Evolutionary conservation across 805 yeast species (phyloP).

Genomic region (Candida germanica): DNA sequence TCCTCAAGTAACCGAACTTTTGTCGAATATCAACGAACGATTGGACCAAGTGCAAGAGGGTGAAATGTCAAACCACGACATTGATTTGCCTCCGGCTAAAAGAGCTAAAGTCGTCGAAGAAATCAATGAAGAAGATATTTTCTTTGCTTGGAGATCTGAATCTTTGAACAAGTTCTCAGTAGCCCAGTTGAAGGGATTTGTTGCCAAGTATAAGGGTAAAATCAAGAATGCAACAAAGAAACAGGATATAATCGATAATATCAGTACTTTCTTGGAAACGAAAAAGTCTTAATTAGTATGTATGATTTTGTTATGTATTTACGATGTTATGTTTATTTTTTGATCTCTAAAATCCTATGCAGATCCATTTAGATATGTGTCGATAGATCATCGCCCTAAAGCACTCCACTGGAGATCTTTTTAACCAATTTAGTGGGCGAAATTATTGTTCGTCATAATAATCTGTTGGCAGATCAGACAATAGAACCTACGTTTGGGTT

Average conservation of each 20-base stretch:
- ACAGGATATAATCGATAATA: slow-evolving; percentile 42
- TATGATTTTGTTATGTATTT: too few relatives aligned
- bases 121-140: slow-evolving; percentile 36
- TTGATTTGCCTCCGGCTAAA: slow-evolving; percentile 5
- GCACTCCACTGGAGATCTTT: too few relatives aligned
- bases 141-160: slow-evolving; percentile 41
- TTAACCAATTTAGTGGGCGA: too few relatives aligned
- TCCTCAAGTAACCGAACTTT: neutral
- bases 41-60: neutral
- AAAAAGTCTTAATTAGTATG: too few relatives aligned
- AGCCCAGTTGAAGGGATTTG: slow-evolving; percentile 41
- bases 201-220: slow-evolving; percentile 27
- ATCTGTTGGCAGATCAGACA: too few relatives aligned
- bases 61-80: neutral
- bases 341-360: too few relatives aligned
- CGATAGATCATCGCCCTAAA: too few relatives aligned
- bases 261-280: slow-evolving; percentile 28
- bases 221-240: slow-evolving; percentile 40
- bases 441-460: too few relatives aligned
- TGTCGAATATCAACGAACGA: slow-evolving; percentile 1
- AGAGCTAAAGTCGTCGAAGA: slow-evolving; percentile 9
- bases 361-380: too few relatives aligned
- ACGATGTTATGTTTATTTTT: too few relatives aligned
- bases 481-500: too few relatives aligned
- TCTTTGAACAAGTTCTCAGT: slow-evolving; percentile 36